Evolutionary conservation across 768 basidiomycete genomes (phyloP).

Genomic region (Fistulinella prunicolor): DNA sequence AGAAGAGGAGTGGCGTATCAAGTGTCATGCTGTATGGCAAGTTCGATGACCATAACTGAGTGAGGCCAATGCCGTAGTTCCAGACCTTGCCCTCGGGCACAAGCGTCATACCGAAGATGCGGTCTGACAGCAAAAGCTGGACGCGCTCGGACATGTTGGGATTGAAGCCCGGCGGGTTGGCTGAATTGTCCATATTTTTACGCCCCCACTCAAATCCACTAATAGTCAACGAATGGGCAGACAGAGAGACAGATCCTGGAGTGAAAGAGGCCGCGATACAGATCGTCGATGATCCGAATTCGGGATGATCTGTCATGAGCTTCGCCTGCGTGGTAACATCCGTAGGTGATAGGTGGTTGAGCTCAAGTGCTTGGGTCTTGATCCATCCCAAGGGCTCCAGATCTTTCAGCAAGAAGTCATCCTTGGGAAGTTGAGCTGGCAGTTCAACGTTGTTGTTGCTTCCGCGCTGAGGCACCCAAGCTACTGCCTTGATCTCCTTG

Average conservation of each 20-base stretch:
- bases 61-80: constrained; percentile 95
- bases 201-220: constrained; percentile 98
- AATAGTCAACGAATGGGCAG: constrained; percentile 86
- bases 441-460: constrained; percentile 94
- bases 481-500: constrained; percentile 97
- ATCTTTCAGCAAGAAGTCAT: constrained; percentile 93
- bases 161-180: constrained; percentile 90
- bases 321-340: constrained; percentile 95
- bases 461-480: constrained; percentile 97
- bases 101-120: constrained; percentile 92
- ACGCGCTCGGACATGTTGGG: constrained; percentile 99
- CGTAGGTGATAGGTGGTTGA: constrained; percentile 86
- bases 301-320: constrained; percentile 94
- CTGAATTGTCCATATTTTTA: constrained; percentile 84
- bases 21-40: constrained; percentile 79
- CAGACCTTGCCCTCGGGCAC: constrained; percentile 93
- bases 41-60: constrained; percentile 85
- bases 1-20: constrained; percentile 93
- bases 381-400: constrained; percentile 95
- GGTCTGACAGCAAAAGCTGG: constrained; percentile 89
- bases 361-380: constrained; percentile 93
- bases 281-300: constrained; percentile 92
- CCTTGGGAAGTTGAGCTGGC: constrained; percentile 85
- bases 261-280: constrained; percentile 96
- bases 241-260: constrained; percentile 94